phyloP scores from a whole-genome alignment of 2,329 filamentous ascomycete species.

The Verticillium dahliae region DNA sequence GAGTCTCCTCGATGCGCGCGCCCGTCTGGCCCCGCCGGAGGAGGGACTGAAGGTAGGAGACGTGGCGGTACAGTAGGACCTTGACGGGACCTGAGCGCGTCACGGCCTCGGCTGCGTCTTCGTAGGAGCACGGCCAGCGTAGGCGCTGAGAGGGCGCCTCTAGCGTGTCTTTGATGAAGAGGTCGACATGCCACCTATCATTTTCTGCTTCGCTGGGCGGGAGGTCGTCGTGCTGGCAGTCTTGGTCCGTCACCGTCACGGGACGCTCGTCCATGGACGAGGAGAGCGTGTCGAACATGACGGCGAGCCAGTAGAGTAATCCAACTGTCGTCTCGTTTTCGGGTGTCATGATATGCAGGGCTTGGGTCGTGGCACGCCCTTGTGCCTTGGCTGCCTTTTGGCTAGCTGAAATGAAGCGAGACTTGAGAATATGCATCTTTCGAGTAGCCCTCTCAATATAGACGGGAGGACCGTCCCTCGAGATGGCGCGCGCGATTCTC shows the following conservation, averaged over 20 bases:
- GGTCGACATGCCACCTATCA: constrained; percentile 21
- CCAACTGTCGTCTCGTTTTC: constrained; percentile 37
- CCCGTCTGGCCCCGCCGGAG: constrained; percentile 30
- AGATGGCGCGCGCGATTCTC: constrained; percentile 11
- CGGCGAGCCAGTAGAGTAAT: constrained; percentile 49
- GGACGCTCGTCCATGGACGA: constrained; percentile 39
- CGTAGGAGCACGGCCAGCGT: constrained; percentile 48
- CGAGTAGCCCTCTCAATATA: constrained; percentile 29
- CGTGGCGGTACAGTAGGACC: constrained; percentile 50
- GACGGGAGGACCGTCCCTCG: constrained; percentile 22
- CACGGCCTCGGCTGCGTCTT: constrained; percentile 41
- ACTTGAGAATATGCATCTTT: constrained; percentile 31
- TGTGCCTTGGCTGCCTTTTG: neutral
- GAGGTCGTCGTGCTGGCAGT: constrained; percentile 28
- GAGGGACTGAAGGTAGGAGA: constrained; percentile 48
- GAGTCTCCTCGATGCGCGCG: constrained; percentile 37
- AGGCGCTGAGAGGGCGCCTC: constrained; percentile 17
- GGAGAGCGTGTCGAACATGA: constrained; percentile 54
- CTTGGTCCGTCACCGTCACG: constrained; percentile 30
- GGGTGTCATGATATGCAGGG: constrained; percentile 2
- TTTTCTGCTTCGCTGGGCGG: constrained; percentile 7
- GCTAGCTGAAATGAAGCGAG: constrained; percentile 18
- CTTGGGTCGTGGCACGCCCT: neutral
- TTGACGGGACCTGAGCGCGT: constrained; percentile 50
- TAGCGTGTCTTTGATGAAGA: constrained; percentile 27